Evolutionary conservation across 2,329 filamentous ascomycete species (phyloP).

Genomic region (Cercospora sesami): DNA sequence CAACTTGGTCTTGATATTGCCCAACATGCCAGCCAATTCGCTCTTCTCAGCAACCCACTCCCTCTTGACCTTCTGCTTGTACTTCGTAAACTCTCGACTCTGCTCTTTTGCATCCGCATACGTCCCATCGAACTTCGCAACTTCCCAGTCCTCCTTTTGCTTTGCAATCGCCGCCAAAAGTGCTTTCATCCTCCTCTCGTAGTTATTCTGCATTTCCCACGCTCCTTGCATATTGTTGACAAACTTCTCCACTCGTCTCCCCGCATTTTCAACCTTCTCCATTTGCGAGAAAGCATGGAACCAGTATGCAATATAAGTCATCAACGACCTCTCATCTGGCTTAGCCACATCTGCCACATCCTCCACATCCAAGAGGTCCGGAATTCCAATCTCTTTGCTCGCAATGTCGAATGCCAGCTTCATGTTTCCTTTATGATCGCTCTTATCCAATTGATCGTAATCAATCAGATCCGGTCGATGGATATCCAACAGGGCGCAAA

Average conservation of each 20-base stretch:
- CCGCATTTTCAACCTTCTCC: slow-evolving; percentile 97
- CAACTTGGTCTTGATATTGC: slow-evolving; percentile 98
- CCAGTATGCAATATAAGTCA: slow-evolving; percentile 99
- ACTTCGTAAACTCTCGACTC: slow-evolving; percentile 75
- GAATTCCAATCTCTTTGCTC: slow-evolving; percentile 93
- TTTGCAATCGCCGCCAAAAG: slow-evolving; percentile 72
- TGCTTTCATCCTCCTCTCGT: slow-evolving; percentile 85
- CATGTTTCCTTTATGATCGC: slow-evolving; percentile 94
- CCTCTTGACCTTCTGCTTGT: slow-evolving; percentile 87
- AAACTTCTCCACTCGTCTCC: slow-evolving; percentile 94
- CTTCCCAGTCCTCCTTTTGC: slow-evolving; percentile 75
- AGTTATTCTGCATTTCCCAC: slow-evolving; percentile 99
- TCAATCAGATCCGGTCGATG: slow-evolving; percentile 96
- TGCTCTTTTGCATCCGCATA: slow-evolving; percentile 92
- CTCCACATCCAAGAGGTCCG: slow-evolving; percentile 91
- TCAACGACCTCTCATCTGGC: slow-evolving; percentile 92
- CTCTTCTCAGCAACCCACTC: slow-evolving; percentile 98
- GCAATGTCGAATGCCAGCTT: slow-evolving; percentile 96
- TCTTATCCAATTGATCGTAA: slow-evolving; percentile 91
- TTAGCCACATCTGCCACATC: slow-evolving; percentile 96
- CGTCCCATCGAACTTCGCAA: slow-evolving; percentile 81
- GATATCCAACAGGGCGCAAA: slow-evolving; percentile 94
- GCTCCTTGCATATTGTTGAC: slow-evolving; percentile 98
- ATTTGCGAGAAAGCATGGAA: slow-evolving; percentile 99
- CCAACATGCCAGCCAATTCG: slow-evolving; percentile 85